Evolutionary conservation across 225 moss, liverwort and hornwort species (phyloP), one percentile per base, ranked within the genome.

Genomic region (Bryum argenteum): DNA sequence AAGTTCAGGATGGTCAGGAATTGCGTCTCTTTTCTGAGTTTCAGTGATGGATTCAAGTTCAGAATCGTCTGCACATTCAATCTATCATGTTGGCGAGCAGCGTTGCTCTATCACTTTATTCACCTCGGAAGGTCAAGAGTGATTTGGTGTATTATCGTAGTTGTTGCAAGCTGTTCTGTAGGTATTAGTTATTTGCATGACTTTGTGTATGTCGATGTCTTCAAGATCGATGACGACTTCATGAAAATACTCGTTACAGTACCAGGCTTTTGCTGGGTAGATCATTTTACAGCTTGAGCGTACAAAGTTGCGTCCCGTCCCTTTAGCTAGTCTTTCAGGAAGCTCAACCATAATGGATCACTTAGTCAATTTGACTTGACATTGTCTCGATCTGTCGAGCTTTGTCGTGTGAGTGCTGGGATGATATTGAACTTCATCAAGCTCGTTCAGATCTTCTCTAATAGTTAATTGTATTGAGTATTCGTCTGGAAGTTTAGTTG

Each of bases 31-130:
- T 80, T 65, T 44, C 52, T 43, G 22, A 58, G 61, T 33, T 21
- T 2, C 52, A 15, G 57, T 20, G 65, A 8, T 66, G 18, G 48
- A 8, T 75, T 40, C 21, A 71, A 81, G 81, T 81, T 77, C 69
- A 73, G 52, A 67, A 43, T 54, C 44, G 57, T 73, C 63, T 77
- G 68, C 54, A 51, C 41, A 23, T 52, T 52, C 11, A 2, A 61
- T 62, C 66, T 21, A 45, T 45, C 60, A 23, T 20, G n/a, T 52
- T 43, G 7, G 40, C 9, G 63, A 24, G 16, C 24, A 69, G 63
- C 43, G 58, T 57, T 63, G 40, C 16, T 33, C 33, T 4, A 33
- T 33, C 33, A 2, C 33, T 63, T 16, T 63, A 39, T 58, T 68
- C 48, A 20, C 16, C 61, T 79, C 44, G 47, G 28, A 48, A 23